Conservation (phyloP, 2,329 filamentous ascomycete species). For the Trichocomaceae sp. region DNA sequence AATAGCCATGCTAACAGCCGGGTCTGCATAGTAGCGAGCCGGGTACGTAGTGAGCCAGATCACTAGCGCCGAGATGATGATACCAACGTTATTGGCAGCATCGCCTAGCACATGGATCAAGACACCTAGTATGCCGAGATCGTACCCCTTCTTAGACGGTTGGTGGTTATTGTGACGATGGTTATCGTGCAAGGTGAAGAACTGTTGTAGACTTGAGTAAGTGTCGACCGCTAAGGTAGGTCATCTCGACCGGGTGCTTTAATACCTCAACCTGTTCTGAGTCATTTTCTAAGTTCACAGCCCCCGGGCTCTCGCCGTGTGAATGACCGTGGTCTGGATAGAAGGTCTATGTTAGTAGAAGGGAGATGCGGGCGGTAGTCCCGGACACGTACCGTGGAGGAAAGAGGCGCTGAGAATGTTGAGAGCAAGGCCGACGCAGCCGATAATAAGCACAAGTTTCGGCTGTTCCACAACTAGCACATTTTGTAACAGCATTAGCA, state of each 20-base stretch:
- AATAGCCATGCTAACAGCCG: conserved; percentile 62
- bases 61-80: conserved; percentile 62
- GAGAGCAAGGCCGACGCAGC: conserved; percentile 58
- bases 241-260: too few relatives aligned
- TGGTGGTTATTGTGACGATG: conserved; percentile 7
- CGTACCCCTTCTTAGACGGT: conserved; percentile 22
- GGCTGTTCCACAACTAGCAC: conserved; percentile 56
- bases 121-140: conserved; percentile 67
- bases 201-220: not conserved
- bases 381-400: conserved; percentile 50
- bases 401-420: conserved; percentile 63
- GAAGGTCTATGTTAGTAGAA: not conserved
- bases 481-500: conserved; percentile 6
- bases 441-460: conserved; percentile 61
- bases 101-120: conserved; percentile 66
- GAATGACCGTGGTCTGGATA: conserved; percentile 3
- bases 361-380: not conserved
- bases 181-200: conserved; percentile 1
- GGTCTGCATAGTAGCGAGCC: conserved; percentile 64
- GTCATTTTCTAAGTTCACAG: not conserved
- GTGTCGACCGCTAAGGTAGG: too few relatives aligned
- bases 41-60: conserved; percentile 60
- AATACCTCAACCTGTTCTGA: not conserved
- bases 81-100: conserved; percentile 68
- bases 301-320: not conserved